Base-by-base conservation (phyloP, 805 yeast species). In the Yamadazyma akitaensis region DNA sequence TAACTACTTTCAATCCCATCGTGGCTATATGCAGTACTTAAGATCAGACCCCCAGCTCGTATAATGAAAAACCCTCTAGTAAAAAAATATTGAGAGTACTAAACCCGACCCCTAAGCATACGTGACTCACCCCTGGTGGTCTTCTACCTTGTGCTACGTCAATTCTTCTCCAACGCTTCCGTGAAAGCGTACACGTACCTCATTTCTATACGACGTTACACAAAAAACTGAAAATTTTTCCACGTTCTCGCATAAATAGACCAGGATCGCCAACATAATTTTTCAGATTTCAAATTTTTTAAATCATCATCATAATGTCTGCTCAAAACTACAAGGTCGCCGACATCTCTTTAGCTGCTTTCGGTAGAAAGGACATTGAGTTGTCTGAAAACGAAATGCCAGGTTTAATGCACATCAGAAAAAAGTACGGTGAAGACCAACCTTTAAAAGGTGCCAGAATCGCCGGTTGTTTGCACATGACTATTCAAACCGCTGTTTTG, bases 381-480 rank as follows among this genome's bases (percentile, higher is more conserved):
- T 82, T 92, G 70, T 94, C 98, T 59, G 99, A 92, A 81, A 92
- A 92, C 72, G 98, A 92, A 77, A 89, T 91, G 97, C 97, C 97
- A 61, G 97, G 99, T 82, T 82, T 92, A 69, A 92, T 94, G 95
- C 87, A 91, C 76, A 92, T 91, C 78, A 88, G 99, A 79, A 80
- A 79, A 72, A 83, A 85, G 73, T 94, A 91, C 79, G 97, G 95
- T 61, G 76, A 77, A 42, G 83, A 81, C 53, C 97, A 92, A 78
- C 98, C 98, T 58, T 84, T 92, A 74, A 87, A 88, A 75, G 99
- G 98, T 64, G 98, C 99, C 59, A 85, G 97, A 79, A 84, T 92
- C 65, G 98, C 98, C 57, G 99, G 98, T 68, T 92, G 99, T 81
- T 81, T 92, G 70, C 99, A 92, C 80, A 94, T 94, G 98, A 92